phyloP scores from a whole-genome alignment of 2,329 filamentous ascomycete genomes.

The Ophiognomonia clavigignenti-juglandacearum region DNA sequence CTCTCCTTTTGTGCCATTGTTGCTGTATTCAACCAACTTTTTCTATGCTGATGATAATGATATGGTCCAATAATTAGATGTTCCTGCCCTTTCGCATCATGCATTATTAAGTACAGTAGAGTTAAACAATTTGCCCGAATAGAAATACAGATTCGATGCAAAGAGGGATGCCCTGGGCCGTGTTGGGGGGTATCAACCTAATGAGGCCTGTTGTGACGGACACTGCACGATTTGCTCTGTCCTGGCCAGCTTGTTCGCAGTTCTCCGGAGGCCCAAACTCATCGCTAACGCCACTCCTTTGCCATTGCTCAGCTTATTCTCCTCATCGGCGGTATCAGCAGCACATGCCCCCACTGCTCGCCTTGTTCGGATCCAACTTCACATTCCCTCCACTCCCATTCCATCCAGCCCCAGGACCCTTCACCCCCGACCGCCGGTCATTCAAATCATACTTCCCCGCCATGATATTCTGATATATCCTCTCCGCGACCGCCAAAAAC shows the following conservation, averaged over 20 bases:
- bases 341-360: conserved; percentile 36
- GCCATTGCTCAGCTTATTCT: no score
- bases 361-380: conserved; percentile 39
- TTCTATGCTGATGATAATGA: no score
- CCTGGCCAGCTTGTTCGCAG: no score
- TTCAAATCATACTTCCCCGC: conserved; percentile 92
- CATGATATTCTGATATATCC: conserved; percentile 96
- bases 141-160: neutral
- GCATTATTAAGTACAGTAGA: conserved; percentile 14
- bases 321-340: conserved; percentile 44
- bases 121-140: neutral
- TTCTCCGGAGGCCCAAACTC: neutral
- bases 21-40: no score
- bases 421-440: conserved; percentile 87
- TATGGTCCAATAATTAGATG: neutral
- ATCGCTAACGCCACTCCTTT: neutral
- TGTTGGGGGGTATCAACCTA: conserved; percentile 8
- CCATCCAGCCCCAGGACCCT: conserved; percentile 63
- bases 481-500: conserved; percentile 87
- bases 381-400: conserved; percentile 42
- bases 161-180: conserved; percentile 1
- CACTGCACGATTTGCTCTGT: no score
- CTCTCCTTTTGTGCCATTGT: conserved; percentile 2
- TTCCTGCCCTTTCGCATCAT: conserved; percentile 7
- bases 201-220: neutral